A percentile compares a stretch with the other conserved stretches of the same genome.
These are phyloP conservation scores for Tolypocladium inflatum DNA, from an alignment of 2,329 filamentous ascomycete species.

Conservation along the genomic window DNA sequence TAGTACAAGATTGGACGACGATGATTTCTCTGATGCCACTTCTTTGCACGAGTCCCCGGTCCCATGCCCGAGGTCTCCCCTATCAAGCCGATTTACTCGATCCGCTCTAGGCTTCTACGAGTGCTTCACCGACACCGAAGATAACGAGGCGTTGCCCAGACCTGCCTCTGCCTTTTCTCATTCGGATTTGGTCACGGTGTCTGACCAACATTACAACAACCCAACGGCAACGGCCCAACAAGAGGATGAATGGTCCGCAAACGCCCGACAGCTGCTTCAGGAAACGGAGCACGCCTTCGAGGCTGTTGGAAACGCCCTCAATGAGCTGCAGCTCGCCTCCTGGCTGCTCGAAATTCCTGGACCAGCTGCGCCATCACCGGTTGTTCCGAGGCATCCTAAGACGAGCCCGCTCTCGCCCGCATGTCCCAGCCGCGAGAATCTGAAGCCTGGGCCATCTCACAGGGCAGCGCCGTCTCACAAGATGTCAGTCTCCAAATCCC, in stretches of 20 bases:
- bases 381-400: not conserved
- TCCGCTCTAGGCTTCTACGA: not conserved
- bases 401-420: not conserved
- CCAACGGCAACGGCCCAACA: not conserved
- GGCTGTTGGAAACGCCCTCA: slow-evolving; percentile 30
- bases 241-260: slow-evolving; percentile 20
- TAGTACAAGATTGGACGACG: not conserved
- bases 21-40: not conserved
- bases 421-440: not conserved
- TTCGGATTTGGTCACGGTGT: not conserved
- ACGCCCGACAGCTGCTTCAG: slow-evolving; percentile 34
- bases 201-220: not conserved
- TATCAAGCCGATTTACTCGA: not conserved
- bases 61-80: not conserved
- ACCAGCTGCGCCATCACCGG: slow-evolving; percentile 9
- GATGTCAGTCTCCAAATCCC: not conserved
- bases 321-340: slow-evolving; percentile 23
- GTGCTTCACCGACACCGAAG: not conserved
- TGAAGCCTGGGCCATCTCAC: not conserved
- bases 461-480: not conserved
- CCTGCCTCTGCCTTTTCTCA: not conserved
- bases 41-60: not conserved
- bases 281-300: slow-evolving; percentile 42
- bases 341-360: slow-evolving; percentile 8
- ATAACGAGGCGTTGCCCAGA: not conserved